Evolutionary conservation across 768 basidiomycete species (phyloP).

Genomic region (Leccinum aurantiacum): DNA sequence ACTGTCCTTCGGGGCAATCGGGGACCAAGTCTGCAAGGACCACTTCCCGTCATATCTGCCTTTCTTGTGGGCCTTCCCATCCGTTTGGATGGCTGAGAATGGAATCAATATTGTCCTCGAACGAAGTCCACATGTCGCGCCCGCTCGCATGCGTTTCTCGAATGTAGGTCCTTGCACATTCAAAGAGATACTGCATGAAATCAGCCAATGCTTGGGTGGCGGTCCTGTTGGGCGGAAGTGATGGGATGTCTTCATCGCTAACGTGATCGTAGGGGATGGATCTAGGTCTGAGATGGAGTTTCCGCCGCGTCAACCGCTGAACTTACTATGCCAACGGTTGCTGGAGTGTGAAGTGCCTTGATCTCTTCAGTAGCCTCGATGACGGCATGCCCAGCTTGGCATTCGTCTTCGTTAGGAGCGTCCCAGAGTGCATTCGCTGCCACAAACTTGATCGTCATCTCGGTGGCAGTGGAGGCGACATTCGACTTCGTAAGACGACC

Average conservation of each 20-base stretch:
- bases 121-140: conserved; percentile 39
- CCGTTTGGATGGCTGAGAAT: conserved; percentile 50
- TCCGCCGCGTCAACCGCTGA: conserved; percentile 28
- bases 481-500: too few species aligned
- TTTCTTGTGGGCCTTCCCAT: conserved; percentile 47
- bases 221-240: conserved; percentile 44
- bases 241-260: conserved; percentile 37
- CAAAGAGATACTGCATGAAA: conserved; percentile 47
- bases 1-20: conserved; percentile 35
- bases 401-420: too few species aligned
- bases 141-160: conserved; percentile 47
- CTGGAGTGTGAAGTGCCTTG: too few species aligned
- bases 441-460: too few species aligned
- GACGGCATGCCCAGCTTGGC: too few species aligned
- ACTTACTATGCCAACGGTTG: too few species aligned
- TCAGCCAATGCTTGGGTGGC: conserved; percentile 47
- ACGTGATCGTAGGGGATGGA: conserved; percentile 24
- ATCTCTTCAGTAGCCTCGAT: too few species aligned
- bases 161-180: conserved; percentile 44
- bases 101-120: conserved; percentile 42
- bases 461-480: too few species aligned
- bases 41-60: conserved; percentile 44
- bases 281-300: conserved; percentile 35
- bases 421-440: too few species aligned
- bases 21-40: conserved; percentile 41